Evolutionary conservation across 1,284 basidiomycete species (phyloP).

Genomic region (Pseudozyma tsukubaensis): DNA sequence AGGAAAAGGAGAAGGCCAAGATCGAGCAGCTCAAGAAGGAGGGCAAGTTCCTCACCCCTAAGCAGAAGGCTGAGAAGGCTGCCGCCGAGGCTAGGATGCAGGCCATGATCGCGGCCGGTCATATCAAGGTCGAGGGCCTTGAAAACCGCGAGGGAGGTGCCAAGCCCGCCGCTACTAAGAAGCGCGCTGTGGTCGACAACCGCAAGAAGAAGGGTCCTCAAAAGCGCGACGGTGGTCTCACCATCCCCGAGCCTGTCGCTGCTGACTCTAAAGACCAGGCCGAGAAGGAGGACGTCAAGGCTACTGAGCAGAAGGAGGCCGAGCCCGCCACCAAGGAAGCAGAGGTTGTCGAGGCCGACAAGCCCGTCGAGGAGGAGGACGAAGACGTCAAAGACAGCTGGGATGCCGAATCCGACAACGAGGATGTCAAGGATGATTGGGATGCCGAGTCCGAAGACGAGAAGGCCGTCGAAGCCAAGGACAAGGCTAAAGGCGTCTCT

Average conservation of each 20-base stretch:
- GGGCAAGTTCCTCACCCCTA: slow-evolving; percentile 71
- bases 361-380: slow-evolving; percentile 51
- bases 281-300: slow-evolving; percentile 27
- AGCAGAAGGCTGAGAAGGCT: slow-evolving; percentile 93
- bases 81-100: slow-evolving; percentile 91
- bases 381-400: slow-evolving; percentile 69
- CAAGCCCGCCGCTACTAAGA: slow-evolving; percentile 69
- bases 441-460: slow-evolving; percentile 26
- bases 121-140: slow-evolving; percentile 87
- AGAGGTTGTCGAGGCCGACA: slow-evolving; percentile 50
- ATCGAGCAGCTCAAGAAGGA: slow-evolving; percentile 67
- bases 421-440: slow-evolving; percentile 70
- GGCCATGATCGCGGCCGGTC: slow-evolving; percentile 86
- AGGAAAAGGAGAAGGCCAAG: slow-evolving; percentile 67
- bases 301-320: slow-evolving; percentile 53
- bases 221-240: slow-evolving; percentile 57
- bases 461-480: slow-evolving; percentile 20
- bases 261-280: slow-evolving; percentile 19
- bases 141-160: slow-evolving; percentile 71
- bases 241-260: slow-evolving; percentile 43
- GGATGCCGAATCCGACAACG: slow-evolving; percentile 75
- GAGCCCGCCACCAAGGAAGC: slow-evolving; percentile 64
- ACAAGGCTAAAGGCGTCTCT: slow-evolving; percentile 23
- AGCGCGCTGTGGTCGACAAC: slow-evolving; percentile 80
- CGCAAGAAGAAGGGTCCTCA: slow-evolving; percentile 82